These are phyloP conservation scores for Mycena floridula DNA, from an alignment of 768 basidiomycete genomes.

Conservation along the genomic window DNA sequence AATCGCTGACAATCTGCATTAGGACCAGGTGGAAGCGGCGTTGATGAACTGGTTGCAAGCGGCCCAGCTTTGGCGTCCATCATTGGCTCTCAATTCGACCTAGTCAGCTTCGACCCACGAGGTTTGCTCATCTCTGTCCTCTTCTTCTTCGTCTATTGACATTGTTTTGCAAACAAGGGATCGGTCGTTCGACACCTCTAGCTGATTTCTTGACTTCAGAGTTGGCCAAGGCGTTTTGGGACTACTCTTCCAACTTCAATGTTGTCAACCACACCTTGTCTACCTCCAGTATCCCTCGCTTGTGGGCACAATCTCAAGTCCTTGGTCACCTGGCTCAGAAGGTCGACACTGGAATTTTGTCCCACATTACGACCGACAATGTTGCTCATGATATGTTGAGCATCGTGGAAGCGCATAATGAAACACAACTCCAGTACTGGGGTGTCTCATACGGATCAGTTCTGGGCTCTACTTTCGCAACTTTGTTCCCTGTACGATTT, in stretches of 20 bases:
- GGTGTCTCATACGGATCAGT: slow-evolving; percentile 22
- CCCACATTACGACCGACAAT: slow-evolving; percentile 28
- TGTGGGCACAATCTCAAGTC: background rate
- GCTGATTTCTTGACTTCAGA: slow-evolving; percentile 9
- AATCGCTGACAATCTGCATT: background rate
- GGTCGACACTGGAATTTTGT: slow-evolving; percentile 18
- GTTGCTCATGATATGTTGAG: slow-evolving; percentile 31
- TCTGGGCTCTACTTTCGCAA: slow-evolving; percentile 25
- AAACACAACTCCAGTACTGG: slow-evolving; percentile 24
- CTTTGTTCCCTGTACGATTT: slow-evolving; percentile 22
- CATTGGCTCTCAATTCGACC: background rate
- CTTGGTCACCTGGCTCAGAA: slow-evolving; percentile 3
- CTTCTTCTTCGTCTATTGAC: background rate
- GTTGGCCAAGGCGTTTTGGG: slow-evolving; percentile 4
- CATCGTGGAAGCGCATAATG: slow-evolving; percentile 25
- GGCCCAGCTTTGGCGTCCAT: slow-evolving; percentile 19
- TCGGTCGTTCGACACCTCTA: slow-evolving; percentile 7
- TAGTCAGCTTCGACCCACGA: slow-evolving; percentile 13
- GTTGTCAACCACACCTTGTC: background rate
- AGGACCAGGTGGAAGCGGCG: slow-evolving; percentile 19
- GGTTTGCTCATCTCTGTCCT: slow-evolving; percentile 8
- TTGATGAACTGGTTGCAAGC: slow-evolving; percentile 12
- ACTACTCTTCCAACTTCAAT: background rate
- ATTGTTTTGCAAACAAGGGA: slow-evolving; percentile 3
- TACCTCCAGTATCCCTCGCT: background rate